Evolutionary conservation across 1,139 yeast species (phyloP), one percentile per base, ranked within the genome.

Genomic region (Debaryomyces subglobosus): DNA sequence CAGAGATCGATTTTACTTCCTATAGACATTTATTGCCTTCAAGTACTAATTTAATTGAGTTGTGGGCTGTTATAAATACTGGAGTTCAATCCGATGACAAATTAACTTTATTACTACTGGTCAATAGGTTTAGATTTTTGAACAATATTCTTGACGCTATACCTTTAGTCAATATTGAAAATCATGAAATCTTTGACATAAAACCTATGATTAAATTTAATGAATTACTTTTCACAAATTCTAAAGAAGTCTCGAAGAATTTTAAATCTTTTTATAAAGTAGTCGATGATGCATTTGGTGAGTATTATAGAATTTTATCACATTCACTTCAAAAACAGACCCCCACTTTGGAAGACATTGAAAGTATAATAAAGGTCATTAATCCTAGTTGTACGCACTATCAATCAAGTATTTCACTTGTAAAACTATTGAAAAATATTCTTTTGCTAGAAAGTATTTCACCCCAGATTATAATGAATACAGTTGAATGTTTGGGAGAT

Each of bases 181-280:
- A 46, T 20, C 42, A 40, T 27, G 41, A 51, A 36, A 12, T 43
- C 18, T 37, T 59, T 25, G 32, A 33, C 8, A 20, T 53, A 6
- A 30, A 43, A 1, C 43, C 48, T 1, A 40, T 64, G 7, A 20
- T 62, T n/a, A 49, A 49, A 2, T 61, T 71, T 48, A 54, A 61
- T 33, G 38, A 44, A 3, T 39, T 48, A 4, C 47, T 70, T 18
- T 60, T 73, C 38, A 39, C 34, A 15, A 68, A 70, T 39, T 53
- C 72, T 0, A 48, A 55, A 12, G 63, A 55, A 30, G 57, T 62
- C 15, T 47, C 64, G 3, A 65, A 61, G 51, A 46, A 57, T 1
- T 62, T 69, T 2, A 65, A 62, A 21, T 63, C 67, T 39, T 77
- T 77, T 50, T 79, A 80, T 57, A 79, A 78, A 56, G 59, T 71